Base-by-base conservation (phyloP, 371 early-diverging fungal species). In the Smittium culicis region DNA sequence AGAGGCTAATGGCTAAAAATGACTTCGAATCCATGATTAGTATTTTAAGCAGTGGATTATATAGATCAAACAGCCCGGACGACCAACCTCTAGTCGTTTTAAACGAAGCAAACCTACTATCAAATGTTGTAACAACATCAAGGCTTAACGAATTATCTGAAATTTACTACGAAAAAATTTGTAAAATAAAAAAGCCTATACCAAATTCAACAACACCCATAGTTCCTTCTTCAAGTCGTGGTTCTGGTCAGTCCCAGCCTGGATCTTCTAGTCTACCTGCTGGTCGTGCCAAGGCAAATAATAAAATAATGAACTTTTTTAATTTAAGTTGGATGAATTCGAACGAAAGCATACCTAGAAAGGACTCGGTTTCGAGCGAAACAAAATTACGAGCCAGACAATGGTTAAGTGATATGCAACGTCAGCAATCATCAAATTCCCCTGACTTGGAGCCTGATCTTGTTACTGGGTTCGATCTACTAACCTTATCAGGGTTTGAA, bases 21-120 rank as follows among this genome's bases (percentile, higher is more conserved):
- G 93, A 92, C 66, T 93, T 94, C 73, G 95, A 94, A 75, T 82
- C 83, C 11, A 73, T 90, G 27, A 80, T 96, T 67, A 85, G 89
- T 35, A 87, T 85, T 69, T 80, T 96, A 30, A 88, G 89, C 55
- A 75, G 83, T 29, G 87, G 86, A 28, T 75, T 95, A 29, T 92
- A 92, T 70, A 89, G 88, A 32, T 78, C 85, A 16, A 87, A 85
- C 72, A 75, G 80, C 25, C 64, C 73, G 29, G 71, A 77, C 8
- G 83, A 85, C 57, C 76, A 84, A 64, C 84, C 87, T 17, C 77
- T 80, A 25, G 75, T 79, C 56, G 81, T 94, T 35, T 85, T 95
- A 60, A 74, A 78, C 54, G 92, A 93, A 66, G 92, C 94, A 0
- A 84, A 87, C 77, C 72, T 80, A 1, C 79, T 94, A 14, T 80